Evolutionary conservation across 371 early-diverging fungal species (phyloP), one percentile per base, ranked within the genome.

Genomic region (Conidiobolus incongruus): DNA sequence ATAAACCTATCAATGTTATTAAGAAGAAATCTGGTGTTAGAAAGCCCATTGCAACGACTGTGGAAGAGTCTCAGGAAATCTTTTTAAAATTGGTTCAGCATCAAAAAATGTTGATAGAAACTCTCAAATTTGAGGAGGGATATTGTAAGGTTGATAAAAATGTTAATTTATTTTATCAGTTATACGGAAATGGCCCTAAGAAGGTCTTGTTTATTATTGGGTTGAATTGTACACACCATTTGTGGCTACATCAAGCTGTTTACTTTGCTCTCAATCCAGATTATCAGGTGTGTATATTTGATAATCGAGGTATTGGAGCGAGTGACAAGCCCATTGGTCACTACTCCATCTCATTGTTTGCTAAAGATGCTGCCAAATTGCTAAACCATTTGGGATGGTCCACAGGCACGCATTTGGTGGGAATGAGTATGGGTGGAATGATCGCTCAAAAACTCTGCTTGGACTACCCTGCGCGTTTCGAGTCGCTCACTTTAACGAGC

Each of bases 401-500:
- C 0, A 38, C 54, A 1, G 49, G 66, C 30, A 59, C 81, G 8
- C 70, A 78, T 51, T 30, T 81, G 30, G 68, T 66, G 16, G 85
- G 82, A 2, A 61, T 81, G 5, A 76, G 76, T 2, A 79, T 81
- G 80, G 81, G 82, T 23, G 77, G 76, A 19, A 78, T 79, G 79
- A 69, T 80, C 17, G 62, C 74, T 0, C 60, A 73, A 36, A 67
- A 72, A 44, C 51, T 77, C 51, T 65, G 55, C 0, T 50, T 55
- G 35, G 46, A 50, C 0, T 50, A 55, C 1, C 58, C 62, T 3
- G 34, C 43, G 19, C 47, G 58, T n/a, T 56, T 68, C 32, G 35
- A 43, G n/a, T 61, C 66, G 5, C 37, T 65, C 32, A 58, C 60
- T 7, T 35, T 65, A 32, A 64, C 61, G 15, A 61, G 61, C 15